Percentiles rank a stretch among this genome's conserved stretches.
These are phyloP conservation scores for Stromatinia cepivora DNA, from an alignment of 2,329 filamentous ascomycete species.

Conservation along the genomic window DNA sequence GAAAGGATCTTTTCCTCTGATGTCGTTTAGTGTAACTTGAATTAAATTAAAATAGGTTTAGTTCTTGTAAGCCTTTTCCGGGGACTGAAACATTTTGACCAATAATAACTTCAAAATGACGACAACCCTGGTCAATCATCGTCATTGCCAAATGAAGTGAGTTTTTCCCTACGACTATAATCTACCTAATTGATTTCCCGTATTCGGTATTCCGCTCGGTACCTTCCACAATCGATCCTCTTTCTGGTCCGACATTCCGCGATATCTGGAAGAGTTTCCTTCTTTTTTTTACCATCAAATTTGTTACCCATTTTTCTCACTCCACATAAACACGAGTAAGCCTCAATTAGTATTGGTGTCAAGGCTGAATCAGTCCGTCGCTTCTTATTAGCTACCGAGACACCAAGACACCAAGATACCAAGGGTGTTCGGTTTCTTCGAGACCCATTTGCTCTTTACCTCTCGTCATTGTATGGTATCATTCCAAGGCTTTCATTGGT, in stretches of 20 bases:
- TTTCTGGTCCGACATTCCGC: slow-evolving; percentile 13
- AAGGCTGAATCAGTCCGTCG: neutral
- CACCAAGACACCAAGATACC: neutral
- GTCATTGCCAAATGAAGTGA: slow-evolving; percentile 15
- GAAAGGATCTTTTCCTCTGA: slow-evolving; percentile 11
- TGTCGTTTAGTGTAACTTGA: slow-evolving; percentile 9
- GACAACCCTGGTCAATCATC: slow-evolving; percentile 4
- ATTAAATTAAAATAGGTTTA: neutral
- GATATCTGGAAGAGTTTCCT: neutral
- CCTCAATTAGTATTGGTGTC: neutral
- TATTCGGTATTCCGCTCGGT: slow-evolving; percentile 14
- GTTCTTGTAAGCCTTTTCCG: neutral
- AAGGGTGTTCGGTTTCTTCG: neutral
- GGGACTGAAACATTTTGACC: slow-evolving; percentile 18
- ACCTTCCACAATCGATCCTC: slow-evolving; percentile 6
- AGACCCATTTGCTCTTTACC: slow-evolving; percentile 5
- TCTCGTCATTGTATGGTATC: neutral
- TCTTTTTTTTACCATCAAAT: neutral
- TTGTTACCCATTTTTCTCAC: no score
- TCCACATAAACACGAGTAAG: neutral
- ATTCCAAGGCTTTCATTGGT: slow-evolving; percentile 15
- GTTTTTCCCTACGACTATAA: slow-evolving; percentile 11
- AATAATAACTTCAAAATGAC: neutral
- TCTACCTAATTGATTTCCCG: neutral
- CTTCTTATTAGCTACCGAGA: neutral